Percentiles rank a stretch among this genome's conserved stretches.
Evolutionary conservation across 1,139 yeast genomes (phyloP).

Genomic region (Magnusiomyces paraingens): DNA sequence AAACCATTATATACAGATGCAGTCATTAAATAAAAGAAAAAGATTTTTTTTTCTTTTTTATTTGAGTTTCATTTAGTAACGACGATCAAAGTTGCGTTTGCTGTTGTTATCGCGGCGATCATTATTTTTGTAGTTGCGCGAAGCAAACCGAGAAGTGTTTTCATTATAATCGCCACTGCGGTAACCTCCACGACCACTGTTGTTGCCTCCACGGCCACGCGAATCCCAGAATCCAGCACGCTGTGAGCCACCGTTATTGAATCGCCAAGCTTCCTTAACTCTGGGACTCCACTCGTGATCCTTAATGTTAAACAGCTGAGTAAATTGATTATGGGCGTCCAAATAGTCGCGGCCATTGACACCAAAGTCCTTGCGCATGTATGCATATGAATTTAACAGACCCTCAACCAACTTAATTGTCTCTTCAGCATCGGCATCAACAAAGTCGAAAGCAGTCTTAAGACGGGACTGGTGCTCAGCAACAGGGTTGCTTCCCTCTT

Average conservation of each 20-base stretch:
- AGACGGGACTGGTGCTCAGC: slow-evolving; percentile 1
- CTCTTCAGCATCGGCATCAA: slow-evolving; percentile 12
- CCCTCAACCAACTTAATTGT: slow-evolving; percentile 12
- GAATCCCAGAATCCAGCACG: background rate
- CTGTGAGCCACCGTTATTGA: background rate
- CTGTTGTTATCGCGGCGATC: background rate
- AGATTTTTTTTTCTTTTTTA: background rate
- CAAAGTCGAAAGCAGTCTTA: slow-evolving; percentile 12
- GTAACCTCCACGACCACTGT: background rate
- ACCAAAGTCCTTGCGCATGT: slow-evolving; percentile 14
- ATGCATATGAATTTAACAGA: slow-evolving; percentile 12
- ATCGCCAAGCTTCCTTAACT: background rate
- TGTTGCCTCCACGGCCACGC: background rate
- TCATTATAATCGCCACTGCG: slow-evolving; percentile 12
- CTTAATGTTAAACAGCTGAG: slow-evolving; percentile 3
- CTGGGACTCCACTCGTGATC: background rate
- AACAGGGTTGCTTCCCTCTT: background rate
- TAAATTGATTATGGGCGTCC: slow-evolving; percentile 4
- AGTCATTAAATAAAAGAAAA: background rate
- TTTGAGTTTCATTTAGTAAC: background rate
- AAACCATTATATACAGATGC: too few species aligned
- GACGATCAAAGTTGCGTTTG: background rate
- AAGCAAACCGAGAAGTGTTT: slow-evolving; percentile 14
- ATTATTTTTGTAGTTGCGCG: background rate
- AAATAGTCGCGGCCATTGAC: slow-evolving; percentile 16